phyloP scores from a whole-genome alignment of 1,284 basidiomycete species.

The Peniophora sp. region DNA sequence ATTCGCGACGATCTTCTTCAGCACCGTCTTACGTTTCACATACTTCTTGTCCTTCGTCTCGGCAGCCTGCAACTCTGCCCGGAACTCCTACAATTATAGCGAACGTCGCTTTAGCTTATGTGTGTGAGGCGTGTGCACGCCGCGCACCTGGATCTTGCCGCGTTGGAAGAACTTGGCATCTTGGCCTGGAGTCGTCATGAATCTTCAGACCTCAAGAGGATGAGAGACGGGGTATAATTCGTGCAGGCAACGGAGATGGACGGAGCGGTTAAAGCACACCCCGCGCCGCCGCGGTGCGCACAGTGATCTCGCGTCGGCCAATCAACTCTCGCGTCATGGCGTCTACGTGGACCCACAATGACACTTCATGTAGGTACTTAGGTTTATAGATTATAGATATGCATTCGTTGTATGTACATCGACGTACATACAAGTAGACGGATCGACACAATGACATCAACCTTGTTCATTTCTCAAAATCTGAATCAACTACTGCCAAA shows the following conservation, averaged over 20 bases:
- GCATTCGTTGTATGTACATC: too few relatives aligned
- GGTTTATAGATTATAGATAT: too few relatives aligned
- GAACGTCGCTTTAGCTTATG: too few relatives aligned
- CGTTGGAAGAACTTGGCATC: conserved; percentile 88
- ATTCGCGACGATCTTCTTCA: conserved; percentile 95
- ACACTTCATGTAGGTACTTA: too few relatives aligned
- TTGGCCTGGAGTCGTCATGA: conserved; percentile 63
- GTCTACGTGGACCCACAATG: too few relatives aligned
- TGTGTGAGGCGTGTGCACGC: too few relatives aligned
- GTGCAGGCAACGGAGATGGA: too few relatives aligned
- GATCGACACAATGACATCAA: too few relatives aligned
- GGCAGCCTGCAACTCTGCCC: conserved; percentile 82
- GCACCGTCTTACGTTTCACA: conserved; percentile 79
- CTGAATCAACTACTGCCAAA: too few relatives aligned
- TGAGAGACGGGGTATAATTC: too few relatives aligned
- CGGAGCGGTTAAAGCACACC: neutral
- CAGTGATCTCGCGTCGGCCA: conserved; percentile 16
- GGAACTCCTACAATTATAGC: conserved; percentile 56
- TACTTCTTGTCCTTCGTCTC: conserved; percentile 94
- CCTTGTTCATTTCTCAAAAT: too few relatives aligned
- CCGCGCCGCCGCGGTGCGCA: neutral
- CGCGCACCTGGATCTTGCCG: conserved; percentile 81
- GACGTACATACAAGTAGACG: too few relatives aligned
- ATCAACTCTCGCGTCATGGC: conserved; percentile 1
- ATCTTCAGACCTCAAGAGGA: neutral